Percentiles rank a stretch among this genome's conserved stretches.
phyloP scores from a whole-genome alignment of 805 yeast species.

The Metschnikowia cerradonensis region DNA sequence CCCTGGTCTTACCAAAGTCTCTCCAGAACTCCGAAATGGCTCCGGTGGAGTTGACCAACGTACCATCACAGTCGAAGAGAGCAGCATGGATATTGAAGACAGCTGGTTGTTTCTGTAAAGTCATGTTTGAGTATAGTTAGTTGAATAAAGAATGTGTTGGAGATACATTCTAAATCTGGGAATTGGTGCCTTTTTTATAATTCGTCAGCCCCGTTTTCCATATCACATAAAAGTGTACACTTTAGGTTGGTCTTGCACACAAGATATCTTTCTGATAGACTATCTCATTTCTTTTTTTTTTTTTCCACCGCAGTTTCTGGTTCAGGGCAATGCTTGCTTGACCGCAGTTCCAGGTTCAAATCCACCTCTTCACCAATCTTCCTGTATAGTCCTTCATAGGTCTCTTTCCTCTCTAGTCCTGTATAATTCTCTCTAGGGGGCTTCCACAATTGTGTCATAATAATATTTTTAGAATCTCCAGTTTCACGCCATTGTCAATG shows the following conservation, averaged over 20 bases:
- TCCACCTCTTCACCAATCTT: no score
- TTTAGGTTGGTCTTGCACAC: background rate
- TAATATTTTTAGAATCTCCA: no score
- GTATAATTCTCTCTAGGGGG: no score
- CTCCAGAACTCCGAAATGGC: constrained; percentile 84
- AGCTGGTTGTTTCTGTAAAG: constrained; percentile 36
- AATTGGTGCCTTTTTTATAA: background rate
- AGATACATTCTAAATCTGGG: background rate
- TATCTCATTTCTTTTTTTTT: no score
- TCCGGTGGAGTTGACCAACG: constrained; percentile 76
- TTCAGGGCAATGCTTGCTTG: no score
- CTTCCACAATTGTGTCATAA: no score
- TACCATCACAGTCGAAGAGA: constrained; percentile 84
- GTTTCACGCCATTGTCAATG: no score
- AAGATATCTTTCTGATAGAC: no score
- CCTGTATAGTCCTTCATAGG: no score
- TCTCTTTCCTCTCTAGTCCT: no score
- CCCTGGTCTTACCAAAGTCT: constrained; percentile 61
- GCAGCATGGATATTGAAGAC: constrained; percentile 42
- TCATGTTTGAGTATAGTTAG: constrained; percentile 7
- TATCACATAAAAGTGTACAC: background rate
- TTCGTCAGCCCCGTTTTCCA: background rate
- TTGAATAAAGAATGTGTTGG: background rate
- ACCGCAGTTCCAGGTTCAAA: no score
- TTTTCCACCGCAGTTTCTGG: no score